Base-by-base conservation (phyloP, 1,284 basidiomycete species). In the Gymnopus androsaceus region DNA sequence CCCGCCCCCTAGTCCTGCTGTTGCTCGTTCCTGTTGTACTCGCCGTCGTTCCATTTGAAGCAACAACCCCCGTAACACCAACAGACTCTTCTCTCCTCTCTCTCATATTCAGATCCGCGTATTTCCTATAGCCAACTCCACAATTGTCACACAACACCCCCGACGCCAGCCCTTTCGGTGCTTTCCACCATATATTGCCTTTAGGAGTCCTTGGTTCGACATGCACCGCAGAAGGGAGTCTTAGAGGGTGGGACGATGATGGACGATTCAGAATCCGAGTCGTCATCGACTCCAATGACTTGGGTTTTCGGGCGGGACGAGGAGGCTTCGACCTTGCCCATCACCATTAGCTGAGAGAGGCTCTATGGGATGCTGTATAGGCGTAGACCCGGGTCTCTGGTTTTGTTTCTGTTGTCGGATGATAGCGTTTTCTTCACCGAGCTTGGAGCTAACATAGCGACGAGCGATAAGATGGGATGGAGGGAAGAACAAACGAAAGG, bases 151-250 rank as follows among this genome's bases (percentile, higher is more conserved):
- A 94, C 61, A 95, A 81, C 44, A 93, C 79, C 54, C 77, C 78
- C 1, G 82, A 85, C 19, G 77, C 76, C 52, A 95, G 79, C 38
- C 87, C 84, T 68, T 91, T 89, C 4, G 91, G 90, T 50, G 92
- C 87, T 71, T 90, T 87, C 92, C 91, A 94, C 94, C 92, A 95
- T 3, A 74, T 75, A 46, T 77, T 81, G 7, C 86, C 90, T n/a
- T n/a, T n/a, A n/a, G n/a, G n/a, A n/a, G 61, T 87, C 88, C 58
- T 82, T 84, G 23, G 85, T 92, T 51, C 86, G 80, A 70, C 93
- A 91, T 5, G 90, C 87, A 37, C 87, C 88, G 69, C 92, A 94
- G 54, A 75, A 80, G 51, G 74, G 83, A 50, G 81, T 77, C 62
- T 82, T 83, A 21, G 80, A 77, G 14, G 79, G 75, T 19, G 79